Base-by-base conservation (phyloP, 192 early-diverging fungal genomes). In the Podila clonocystis region DNA sequence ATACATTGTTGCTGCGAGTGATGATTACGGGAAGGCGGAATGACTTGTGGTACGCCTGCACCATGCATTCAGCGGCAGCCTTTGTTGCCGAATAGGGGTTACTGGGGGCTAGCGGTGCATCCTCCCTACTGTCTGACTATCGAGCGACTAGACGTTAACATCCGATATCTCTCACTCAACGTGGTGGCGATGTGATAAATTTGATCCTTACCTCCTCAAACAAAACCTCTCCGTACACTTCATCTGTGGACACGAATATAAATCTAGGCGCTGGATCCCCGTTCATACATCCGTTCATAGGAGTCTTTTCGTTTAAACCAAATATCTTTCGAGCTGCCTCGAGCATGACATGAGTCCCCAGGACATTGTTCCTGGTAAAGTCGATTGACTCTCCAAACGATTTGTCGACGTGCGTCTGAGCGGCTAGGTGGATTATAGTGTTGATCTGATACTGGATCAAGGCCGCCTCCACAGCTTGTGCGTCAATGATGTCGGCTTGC, bases 51-150 rank as follows among this genome's bases (percentile, higher is more conserved):
- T 95, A 95, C 0, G 94, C 90, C 57, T 87, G 87, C 6, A 91
- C 93, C 28, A 95, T 82, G 62, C 87, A 90, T 75, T 95, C 94
- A 9, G 94, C 94, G 5, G 94, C 94, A 19, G 93, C 94, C 77
- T 95, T 95, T n/a, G 94, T 93, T 3, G 94, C 94, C 5, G 93
- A 89, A 70, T 95, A 95, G 0, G 94, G 94, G 58, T 94, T 95
- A 60, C 91, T 89, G 5, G 94, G 93, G 13, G 89, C 87, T 5
- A 94, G 83, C 13, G 91, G 78, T 0, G 86, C 79, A 50, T 90
- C 88, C 70, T 95, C 94, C 36, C 67, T 77, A 64, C 85, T 86
- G 50, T 92, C 87, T 3, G 89, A 86, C 93, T 94, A 79, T 22
- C 15, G 30, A 15, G 34, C 38, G 13, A 75, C 22, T 31, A 49